These are phyloP conservation scores for Botrytis aclada DNA, from an alignment of 2,329 filamentous ascomycete species.

Conservation along the genomic window DNA sequence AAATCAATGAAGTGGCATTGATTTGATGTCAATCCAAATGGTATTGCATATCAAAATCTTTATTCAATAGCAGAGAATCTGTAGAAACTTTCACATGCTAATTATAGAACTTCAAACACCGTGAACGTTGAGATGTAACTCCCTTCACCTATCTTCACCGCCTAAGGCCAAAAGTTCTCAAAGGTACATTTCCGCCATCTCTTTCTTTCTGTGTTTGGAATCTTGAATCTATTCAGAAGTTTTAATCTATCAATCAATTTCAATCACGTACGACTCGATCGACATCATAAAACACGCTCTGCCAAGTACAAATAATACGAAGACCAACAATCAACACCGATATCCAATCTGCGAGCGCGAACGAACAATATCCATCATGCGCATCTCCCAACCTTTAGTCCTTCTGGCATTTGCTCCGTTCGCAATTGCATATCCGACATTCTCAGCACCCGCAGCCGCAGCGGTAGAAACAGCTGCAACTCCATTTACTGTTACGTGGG, in stretches of 20 bases:
- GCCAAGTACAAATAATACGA: background rate
- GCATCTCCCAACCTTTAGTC: constrained; percentile 24
- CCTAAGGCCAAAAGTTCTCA: constrained; percentile 13
- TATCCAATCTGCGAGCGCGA: constrained; percentile 4
- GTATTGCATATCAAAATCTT: background rate
- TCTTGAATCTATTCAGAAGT: background rate
- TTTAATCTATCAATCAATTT: background rate
- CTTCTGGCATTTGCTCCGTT: constrained; percentile 28
- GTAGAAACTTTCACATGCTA: constrained; percentile 5
- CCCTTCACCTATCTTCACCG: background rate
- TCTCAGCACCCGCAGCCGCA: constrained; percentile 52
- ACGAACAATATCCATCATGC: constrained; percentile 26
- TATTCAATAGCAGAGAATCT: background rate
- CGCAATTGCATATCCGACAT: constrained; percentile 40
- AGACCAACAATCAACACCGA: background rate
- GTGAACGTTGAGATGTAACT: background rate
- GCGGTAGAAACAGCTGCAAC: constrained; percentile 48
- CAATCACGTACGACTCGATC: background rate
- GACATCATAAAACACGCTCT: background rate
- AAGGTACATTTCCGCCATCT: background rate
- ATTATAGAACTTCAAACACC: constrained; percentile 2
- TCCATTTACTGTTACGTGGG: constrained; percentile 54
- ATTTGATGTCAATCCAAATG: background rate
- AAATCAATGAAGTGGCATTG: background rate
- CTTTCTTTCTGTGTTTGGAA: background rate